These are phyloP conservation scores for Yamadazyma sp. DNA, from an alignment of 1,139 yeast species.

Conservation along the genomic window DNA sequence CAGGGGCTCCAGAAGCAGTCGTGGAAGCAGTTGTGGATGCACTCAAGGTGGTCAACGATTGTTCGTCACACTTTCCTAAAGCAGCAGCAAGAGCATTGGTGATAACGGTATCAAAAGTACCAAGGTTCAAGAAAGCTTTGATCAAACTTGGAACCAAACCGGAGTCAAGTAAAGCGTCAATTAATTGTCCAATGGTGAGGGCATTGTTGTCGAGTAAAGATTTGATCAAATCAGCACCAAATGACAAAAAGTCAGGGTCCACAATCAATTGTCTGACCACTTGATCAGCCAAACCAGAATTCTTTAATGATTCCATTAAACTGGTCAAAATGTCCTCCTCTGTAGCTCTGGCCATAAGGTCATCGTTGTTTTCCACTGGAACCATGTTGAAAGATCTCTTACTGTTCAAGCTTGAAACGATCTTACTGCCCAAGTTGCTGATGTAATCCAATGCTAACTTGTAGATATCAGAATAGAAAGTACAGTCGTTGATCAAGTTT, in stretches of 20 bases:
- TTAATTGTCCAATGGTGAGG: constrained; percentile 27
- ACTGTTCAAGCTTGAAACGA: constrained; percentile 24
- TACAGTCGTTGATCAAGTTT: constrained; percentile 40
- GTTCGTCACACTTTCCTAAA: constrained; percentile 39
- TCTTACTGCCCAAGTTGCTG: constrained; percentile 29
- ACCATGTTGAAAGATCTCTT: constrained; percentile 21
- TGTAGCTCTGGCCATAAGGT: constrained; percentile 14
- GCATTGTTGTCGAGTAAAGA: constrained; percentile 32
- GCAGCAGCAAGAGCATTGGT: constrained; percentile 50
- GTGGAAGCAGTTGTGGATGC: constrained; percentile 20
- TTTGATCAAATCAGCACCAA: constrained; percentile 41
- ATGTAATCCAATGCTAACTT: constrained; percentile 34
- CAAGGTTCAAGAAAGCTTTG: constrained; percentile 40
- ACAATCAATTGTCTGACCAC: constrained; percentile 43
- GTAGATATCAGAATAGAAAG: constrained; percentile 42
- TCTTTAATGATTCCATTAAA: constrained; percentile 47
- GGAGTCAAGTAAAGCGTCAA: constrained; percentile 34
- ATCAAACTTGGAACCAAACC: constrained; percentile 41
- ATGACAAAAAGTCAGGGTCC: constrained; percentile 39
- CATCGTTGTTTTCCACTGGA: constrained; percentile 2
- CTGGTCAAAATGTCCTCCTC: constrained; percentile 27
- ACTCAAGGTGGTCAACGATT: constrained; percentile 26
- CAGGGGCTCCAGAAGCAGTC: constrained; percentile 16
- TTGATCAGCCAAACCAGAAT: constrained; percentile 44
- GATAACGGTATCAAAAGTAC: constrained; percentile 41